These are phyloP conservation scores for Hsuehochloa calcarea DNA, from an alignment of 176 grass and related monocot species.

Conservation along the genomic window DNA sequence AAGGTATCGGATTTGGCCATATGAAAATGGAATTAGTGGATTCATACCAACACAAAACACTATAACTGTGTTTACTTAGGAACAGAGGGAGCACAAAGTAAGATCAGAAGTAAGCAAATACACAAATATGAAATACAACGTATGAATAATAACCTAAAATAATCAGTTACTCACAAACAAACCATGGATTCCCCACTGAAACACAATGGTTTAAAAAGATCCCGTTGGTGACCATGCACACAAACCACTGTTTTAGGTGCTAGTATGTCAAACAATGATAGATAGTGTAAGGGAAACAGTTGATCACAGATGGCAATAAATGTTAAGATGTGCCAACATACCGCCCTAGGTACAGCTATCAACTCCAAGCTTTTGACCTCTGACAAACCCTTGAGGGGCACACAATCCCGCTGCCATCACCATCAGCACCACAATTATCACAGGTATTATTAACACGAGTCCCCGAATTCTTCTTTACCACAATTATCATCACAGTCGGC, in stretches of 20 bases:
- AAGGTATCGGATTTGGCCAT: neutral
- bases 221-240: neutral
- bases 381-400: constrained; percentile 15
- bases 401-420: neutral
- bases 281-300: neutral
- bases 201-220: neutral
- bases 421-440: neutral
- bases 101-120: neutral
- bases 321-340: neutral
- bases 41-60: neutral
- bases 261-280: neutral
- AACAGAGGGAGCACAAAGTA: neutral
- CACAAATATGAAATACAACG: no score
- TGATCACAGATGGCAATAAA: neutral
- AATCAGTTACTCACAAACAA: neutral
- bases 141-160: neutral
- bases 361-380: constrained; percentile 22
- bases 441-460: neutral
- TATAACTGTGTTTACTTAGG: neutral
- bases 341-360: neutral
- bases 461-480: constrained; percentile 7
- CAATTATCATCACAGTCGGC: neutral
- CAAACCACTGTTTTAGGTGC: neutral
- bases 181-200: neutral
- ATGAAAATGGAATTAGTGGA: neutral